These are phyloP conservation scores for Kodamaea anthophila DNA, from an alignment of 1,139 yeast species.

Conservation along the genomic window DNA sequence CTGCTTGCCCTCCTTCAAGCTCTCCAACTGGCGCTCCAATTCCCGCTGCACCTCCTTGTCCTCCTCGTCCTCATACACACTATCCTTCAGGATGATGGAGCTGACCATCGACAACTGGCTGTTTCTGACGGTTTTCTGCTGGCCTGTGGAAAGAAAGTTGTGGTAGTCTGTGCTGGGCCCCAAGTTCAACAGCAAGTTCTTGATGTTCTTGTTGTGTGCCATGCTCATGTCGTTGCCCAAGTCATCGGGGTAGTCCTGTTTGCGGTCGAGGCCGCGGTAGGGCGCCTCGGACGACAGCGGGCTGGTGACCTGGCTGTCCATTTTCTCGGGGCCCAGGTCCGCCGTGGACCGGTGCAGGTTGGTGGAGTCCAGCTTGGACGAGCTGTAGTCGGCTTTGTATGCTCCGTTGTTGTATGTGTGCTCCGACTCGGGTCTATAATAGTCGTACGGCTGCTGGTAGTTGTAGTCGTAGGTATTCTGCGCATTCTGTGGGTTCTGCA, in stretches of 20 bases:
- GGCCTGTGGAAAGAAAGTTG: constrained; percentile 18
- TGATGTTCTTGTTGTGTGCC: constrained; percentile 19
- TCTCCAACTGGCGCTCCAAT: constrained; percentile 35
- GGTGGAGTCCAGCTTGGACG: constrained; percentile 7
- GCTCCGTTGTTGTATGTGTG: no score
- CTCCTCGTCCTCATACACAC: constrained; percentile 24
- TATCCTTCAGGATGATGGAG: constrained; percentile 37
- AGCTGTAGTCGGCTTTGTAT: constrained; percentile 2
- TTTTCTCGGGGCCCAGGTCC: constrained; percentile 6
- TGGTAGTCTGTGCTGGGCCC: constrained; percentile 24
- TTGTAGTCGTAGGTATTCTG: no score
- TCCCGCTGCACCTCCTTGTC: constrained; percentile 36
- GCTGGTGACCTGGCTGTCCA: constrained; percentile 8
- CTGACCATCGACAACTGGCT: constrained; percentile 41
- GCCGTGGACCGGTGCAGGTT: constrained; percentile 6
- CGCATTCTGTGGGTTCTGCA: background rate
- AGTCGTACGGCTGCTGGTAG: background rate
- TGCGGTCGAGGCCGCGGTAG: constrained; percentile 1
- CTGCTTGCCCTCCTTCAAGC: constrained; percentile 31
- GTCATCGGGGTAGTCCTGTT: constrained; percentile 5
- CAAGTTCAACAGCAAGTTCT: constrained; percentile 27
- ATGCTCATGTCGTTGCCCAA: no score
- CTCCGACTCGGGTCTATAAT: background rate
- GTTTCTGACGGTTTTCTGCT: constrained; percentile 13
- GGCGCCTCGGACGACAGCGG: constrained; percentile 8